Percentiles rank a stretch among this genome's conserved stretches.
Evolutionary conservation across 2,329 filamentous ascomycete genomes (phyloP).

Genomic region (Alternaria novae-zelandiae): DNA sequence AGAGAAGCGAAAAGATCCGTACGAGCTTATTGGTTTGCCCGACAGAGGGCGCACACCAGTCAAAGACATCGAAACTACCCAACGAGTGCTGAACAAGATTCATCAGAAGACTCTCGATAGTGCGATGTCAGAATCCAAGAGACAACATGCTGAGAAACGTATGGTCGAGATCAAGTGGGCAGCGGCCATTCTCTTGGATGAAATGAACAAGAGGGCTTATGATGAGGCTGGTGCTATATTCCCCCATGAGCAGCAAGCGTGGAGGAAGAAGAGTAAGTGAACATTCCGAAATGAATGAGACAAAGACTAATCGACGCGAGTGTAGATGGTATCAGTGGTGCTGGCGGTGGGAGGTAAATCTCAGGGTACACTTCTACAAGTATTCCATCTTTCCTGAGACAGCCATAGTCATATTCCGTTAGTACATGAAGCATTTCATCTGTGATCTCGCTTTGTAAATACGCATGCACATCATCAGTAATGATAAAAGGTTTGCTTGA

Average conservation of each 20-base stretch:
- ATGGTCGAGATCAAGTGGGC: slow-evolving; percentile 8
- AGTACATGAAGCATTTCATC: neutral
- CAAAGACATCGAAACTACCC: neutral
- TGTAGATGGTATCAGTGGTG: neutral
- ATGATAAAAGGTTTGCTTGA: neutral
- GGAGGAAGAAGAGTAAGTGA: slow-evolving; percentile 7
- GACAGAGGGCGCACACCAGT: neutral
- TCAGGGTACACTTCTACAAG: neutral
- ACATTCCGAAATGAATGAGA: neutral
- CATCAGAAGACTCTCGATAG: neutral
- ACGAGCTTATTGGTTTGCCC: neutral
- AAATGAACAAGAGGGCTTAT: slow-evolving; percentile 4
- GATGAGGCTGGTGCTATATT: slow-evolving; percentile 5
- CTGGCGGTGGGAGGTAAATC: neutral
- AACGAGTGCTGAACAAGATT: neutral
- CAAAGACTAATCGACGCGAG: neutral
- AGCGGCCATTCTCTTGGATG: slow-evolving; percentile 2
- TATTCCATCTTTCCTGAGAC: neutral
- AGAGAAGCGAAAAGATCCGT: neutral
- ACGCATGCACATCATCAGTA: neutral
- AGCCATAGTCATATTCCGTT: neutral
- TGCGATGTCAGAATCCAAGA: neutral
- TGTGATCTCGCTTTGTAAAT: neutral
- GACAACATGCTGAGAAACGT: neutral
- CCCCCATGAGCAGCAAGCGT: neutral